Base-by-base conservation (phyloP, 225 moss, liverwort and hornwort species). In the Asterella californica region DNA sequence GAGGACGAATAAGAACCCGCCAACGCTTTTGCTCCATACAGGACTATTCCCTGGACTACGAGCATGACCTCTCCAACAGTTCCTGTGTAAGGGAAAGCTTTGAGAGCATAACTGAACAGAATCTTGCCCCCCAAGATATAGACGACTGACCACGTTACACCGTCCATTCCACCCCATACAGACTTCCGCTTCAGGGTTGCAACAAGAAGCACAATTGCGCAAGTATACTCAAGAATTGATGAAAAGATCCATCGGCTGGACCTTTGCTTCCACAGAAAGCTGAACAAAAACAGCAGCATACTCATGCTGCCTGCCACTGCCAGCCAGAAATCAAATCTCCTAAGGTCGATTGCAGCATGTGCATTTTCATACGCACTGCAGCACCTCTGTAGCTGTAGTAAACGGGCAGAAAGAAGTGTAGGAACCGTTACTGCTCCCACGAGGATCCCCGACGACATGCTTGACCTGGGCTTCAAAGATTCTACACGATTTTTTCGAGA, bases 51-150 rank as follows among this genome's bases (percentile, higher is more conserved):
- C 75, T 94, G 89, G n/a, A 92, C 84, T 22, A 93, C 90, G 48
- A 99, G 88, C 90, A 99, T 95, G 60, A 92, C 88, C 81, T 99
- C 97, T 66, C 97, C 97, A 59, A 89, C 81, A 15, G 93, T 93
- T 30, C 84, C 82, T 73, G 86, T 93, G 36, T 50, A 84, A 50
- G 92, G 93, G 79, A 99, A 99, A 9, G 72, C 78, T 38, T 82
- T 82, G 38, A 91, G 85, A 66, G 90, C 79, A 76, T 70, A 90
- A 48, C 72, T 79, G 75, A 95, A 93, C 53, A 92, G 36, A 25
- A 77, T 73, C 57, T 85, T 89, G 83, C 92, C 90, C 67, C 89
- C 91, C 81, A 86, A 42, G 74, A 88, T 85, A 74, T 89, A 86
- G 10, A 86, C 79, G 47, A 79, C 29, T 57, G 83, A 74, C 93